Conservation (phyloP, 805 yeast species). For the Yarrowia bubula region DNA sequence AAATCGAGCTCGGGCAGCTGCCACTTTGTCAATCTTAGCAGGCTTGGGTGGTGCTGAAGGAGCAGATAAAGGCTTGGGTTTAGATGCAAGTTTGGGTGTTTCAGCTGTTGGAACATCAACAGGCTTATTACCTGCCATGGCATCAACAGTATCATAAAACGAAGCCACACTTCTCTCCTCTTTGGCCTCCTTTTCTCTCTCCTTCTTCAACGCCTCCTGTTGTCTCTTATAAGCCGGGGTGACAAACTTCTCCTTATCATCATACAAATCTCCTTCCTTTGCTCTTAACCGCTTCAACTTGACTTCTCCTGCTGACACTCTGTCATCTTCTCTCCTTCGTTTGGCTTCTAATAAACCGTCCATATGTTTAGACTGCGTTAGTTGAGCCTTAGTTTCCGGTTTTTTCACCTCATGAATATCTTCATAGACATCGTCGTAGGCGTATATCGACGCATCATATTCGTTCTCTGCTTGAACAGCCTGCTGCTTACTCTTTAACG, state of each 20-base stretch:
- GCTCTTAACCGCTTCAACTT: conserved; percentile 41
- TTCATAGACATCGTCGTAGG: conserved; percentile 51
- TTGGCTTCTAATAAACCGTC: conserved; percentile 47
- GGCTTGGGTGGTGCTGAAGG: neutral
- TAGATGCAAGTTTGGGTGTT: neutral
- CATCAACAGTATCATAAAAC: conserved; percentile 9
- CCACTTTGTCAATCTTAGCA: neutral
- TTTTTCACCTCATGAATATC: conserved; percentile 41
- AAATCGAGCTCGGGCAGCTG: conserved; percentile 17
- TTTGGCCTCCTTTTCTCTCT: conserved; percentile 31
- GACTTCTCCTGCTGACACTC: conserved; percentile 42
- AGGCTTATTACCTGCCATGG: neutral
- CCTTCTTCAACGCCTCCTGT: conserved; percentile 38
- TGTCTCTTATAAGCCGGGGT: conserved; percentile 48
- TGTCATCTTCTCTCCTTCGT: conserved; percentile 48
- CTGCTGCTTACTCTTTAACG: neutral
- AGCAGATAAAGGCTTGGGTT: neutral
- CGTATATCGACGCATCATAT: conserved; percentile 35
- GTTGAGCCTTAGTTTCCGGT: neutral
- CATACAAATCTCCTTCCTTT: conserved; percentile 43
- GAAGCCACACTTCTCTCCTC: conserved; percentile 10
- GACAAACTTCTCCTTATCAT: conserved; percentile 48
- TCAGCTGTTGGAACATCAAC: too few species aligned
- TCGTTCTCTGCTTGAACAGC: neutral
- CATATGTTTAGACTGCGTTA: conserved; percentile 39